Base-by-base conservation (phyloP, 2,329 filamentous ascomycete genomes). In the Epichloe bromicola region DNA sequence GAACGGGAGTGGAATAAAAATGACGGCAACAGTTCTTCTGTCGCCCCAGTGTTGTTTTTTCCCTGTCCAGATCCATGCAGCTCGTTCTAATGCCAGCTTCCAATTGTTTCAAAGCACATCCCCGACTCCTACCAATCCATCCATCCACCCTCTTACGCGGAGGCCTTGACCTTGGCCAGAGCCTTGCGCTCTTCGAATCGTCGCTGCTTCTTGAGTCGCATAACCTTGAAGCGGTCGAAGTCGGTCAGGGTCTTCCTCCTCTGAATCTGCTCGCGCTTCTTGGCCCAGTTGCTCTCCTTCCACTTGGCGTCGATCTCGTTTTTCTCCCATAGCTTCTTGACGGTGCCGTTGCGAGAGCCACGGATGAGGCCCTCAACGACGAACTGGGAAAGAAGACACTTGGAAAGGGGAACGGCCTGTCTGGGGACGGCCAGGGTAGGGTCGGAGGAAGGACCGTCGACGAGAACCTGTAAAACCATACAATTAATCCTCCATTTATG, bases 191-290 rank as follows among this genome's bases (percentile, higher is more conserved):
- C 85, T 81, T 96, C 90, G 78, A 94, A 97, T 72, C 90, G 87
- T 73, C 90, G 88, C 85, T 96, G 90, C 85, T 98, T 98, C 86
- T 91, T 94, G 76, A 97, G 80, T 75, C 91, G 85, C 83, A 97
- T 80, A 67, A 97, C 93, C 87, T 98, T 96, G 88, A 97, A 98
- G 74, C 93, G 86, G 80, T 98, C 93, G 71, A 98, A 98, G 82
- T 98, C 93, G 75, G 85, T 94, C 62, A 98, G 80, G 67, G 82
- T 82, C 78, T 85, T 86, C 80, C 93, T 86, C 78, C 88, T 86
- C 74, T 87, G 80, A 65, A 81, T 80, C 76, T 88, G 85, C 63
- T 83, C 82, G 70, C 86, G 83, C 82, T 88, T 90, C 88, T 98
- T 93, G 67, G 90, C 88, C 84, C 86, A 95, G 73, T 82, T 82